Base-by-base conservation (phyloP, 176 grass and related monocot genomes). In the Melocanna baccifera region DNA sequence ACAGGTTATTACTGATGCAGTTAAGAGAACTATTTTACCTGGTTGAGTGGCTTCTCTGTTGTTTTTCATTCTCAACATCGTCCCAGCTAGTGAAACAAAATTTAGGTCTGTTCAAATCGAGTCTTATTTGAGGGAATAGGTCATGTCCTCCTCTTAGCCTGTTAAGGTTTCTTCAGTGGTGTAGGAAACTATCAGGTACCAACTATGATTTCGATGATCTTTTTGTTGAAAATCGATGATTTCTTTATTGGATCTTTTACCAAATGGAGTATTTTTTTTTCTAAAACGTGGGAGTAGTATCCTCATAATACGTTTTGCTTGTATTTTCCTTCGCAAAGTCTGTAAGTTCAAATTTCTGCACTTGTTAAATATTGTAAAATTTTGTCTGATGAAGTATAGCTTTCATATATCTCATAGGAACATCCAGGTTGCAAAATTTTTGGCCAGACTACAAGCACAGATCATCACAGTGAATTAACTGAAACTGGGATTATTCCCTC, bases 381-480 rank as follows among this genome's bases (percentile, higher is more conserved):
- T 22, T 78, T 47, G 10, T 42, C 51, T 69, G 56, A 87, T 52
- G 25, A 14, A 63, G 18, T 81, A 25, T 11, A 42, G 22, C 22
- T 72, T 83, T 78, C 20, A 14, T 71, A 68, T 73, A 41, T 68
- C 47, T 57, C 81, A 28, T 78, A 98, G 96, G 96, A 98, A 59
- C 67, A 86, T 84, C 91, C 85, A 48, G 91, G 63, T 71, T 95
- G 89, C 83, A 90, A 89, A 64, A 75, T 95, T 75, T 90, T 83
- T 90, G 96, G 93, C 39, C 89, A 90, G 59, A 95, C 96, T 76
- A 90, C 85, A 89, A 95, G 82, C 64, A 87, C 83, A 76, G 85
- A 95, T 69, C 91, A 98, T 88, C 96, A 98, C 71, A 67, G 67
- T 81, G 96, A 98, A 71, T 62, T 98, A 65, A 69, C 73, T 81